Evolutionary conservation across 179 eudicot species (phyloP).

Genomic region (Silene vulgaris): DNA sequence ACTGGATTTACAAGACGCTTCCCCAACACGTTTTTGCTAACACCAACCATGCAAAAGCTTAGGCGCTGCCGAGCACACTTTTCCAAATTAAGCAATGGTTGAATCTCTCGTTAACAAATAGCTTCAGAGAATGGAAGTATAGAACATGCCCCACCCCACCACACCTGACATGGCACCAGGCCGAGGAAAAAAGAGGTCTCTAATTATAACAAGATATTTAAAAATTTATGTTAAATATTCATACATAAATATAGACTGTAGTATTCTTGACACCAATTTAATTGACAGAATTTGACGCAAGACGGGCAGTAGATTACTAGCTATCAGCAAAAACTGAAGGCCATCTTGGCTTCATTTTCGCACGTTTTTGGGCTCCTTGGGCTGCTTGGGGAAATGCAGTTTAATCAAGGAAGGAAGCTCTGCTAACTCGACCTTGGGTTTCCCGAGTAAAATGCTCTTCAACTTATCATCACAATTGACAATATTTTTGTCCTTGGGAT

Average conservation of each 20-base stretch:
- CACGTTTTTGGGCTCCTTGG: too few species aligned
- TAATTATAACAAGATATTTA: background rate
- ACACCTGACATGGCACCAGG: background rate
- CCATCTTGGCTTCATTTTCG: background rate
- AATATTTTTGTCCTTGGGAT: constrained; percentile 60
- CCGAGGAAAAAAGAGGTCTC: background rate
- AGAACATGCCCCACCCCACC: too few species aligned
- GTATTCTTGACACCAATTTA: constrained; percentile 1
- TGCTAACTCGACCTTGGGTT: constrained; percentile 58
- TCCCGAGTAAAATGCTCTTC: constrained; percentile 78
- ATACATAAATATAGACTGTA: too few species aligned
- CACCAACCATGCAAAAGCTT: too few species aligned
- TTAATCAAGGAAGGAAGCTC: constrained; percentile 84
- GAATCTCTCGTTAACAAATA: too few species aligned
- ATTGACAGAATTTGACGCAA: background rate
- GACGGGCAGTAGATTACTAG: background rate
- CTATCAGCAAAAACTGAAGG: background rate
- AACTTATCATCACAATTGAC: constrained; percentile 83
- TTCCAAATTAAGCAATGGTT: too few species aligned
- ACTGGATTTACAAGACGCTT: too few species aligned
- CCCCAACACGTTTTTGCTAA: too few species aligned
- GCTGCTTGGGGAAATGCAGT: constrained; percentile 59
- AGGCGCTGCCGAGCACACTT: too few species aligned
- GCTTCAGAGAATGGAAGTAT: too few species aligned
- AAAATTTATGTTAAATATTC: background rate